A percentile compares a stretch with the other conserved stretches of the same genome.
Evolutionary conservation across 306 rosid species (phyloP).

Genomic region (Styphnolobium japonicum): DNA sequence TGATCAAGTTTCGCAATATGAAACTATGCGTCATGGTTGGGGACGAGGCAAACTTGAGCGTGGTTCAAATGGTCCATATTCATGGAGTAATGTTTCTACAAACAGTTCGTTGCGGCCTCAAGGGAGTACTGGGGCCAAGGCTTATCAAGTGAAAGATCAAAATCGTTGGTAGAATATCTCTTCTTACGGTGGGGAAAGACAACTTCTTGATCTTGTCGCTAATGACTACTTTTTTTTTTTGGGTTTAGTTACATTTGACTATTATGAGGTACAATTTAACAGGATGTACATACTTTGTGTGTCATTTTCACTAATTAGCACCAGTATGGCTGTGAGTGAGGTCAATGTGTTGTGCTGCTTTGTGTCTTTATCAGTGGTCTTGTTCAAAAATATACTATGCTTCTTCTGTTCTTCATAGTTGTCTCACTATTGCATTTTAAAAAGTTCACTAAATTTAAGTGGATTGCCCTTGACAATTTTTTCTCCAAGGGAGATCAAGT

Average conservation of each 20-base stretch:
- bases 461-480: no score
- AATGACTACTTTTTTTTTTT: not conserved
- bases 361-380: no score
- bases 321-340: no score
- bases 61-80: not conserved
- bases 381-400: no score
- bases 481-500: no score
- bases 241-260: not conserved
- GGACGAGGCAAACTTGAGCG: slow-evolving; percentile 9
- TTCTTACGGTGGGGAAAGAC: not conserved
- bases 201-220: not conserved
- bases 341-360: no score
- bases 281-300: no score
- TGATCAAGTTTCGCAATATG: not conserved
- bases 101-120: not conserved
- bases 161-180: not conserved
- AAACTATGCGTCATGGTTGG: not conserved
- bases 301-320: not conserved
- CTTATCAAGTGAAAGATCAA: not conserved
- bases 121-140: not conserved
- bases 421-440: no score
- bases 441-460: no score
- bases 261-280: no score
- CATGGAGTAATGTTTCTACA: not conserved
- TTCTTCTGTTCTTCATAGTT: no score